Conservation (phyloP, 441 rosid species). For the Eruca vesicaria region DNA sequence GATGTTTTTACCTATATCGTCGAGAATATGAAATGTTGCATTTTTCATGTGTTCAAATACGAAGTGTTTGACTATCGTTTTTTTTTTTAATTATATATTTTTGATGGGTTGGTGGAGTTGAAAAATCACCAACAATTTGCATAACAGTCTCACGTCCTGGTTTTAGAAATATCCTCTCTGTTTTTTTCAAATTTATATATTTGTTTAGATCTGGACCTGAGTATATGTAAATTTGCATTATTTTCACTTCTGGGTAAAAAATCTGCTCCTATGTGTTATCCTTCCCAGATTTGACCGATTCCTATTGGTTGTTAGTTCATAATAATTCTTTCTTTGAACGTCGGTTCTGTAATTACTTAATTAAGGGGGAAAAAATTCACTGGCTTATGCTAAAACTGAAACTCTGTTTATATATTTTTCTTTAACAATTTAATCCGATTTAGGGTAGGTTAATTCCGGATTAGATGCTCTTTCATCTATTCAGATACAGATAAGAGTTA, state of each 20-base stretch:
- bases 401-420: neutral
- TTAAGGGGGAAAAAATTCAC: neutral
- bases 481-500: slow-evolving; percentile 8
- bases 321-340: no score
- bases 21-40: neutral
- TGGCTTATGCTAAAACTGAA: neutral
- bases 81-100: neutral
- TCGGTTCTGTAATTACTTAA: neutral
- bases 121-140: neutral
- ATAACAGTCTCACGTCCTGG: slow-evolving; percentile 6
- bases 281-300: slow-evolving; percentile 2
- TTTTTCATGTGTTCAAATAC: neutral
- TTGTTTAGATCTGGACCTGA: slow-evolving; percentile 14
- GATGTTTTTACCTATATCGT: neutral
- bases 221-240: neutral
- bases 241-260: neutral
- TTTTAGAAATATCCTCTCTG: neutral
- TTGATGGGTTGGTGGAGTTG: slow-evolving; percentile 17
- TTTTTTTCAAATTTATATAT: neutral
- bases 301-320: neutral
- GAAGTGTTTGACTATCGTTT: neutral
- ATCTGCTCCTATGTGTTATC: neutral
- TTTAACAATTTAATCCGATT: neutral
- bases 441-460: neutral
- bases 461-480: neutral